phyloP scores from a whole-genome alignment of 768 basidiomycete species.

The Boletus reticulatus region DNA sequence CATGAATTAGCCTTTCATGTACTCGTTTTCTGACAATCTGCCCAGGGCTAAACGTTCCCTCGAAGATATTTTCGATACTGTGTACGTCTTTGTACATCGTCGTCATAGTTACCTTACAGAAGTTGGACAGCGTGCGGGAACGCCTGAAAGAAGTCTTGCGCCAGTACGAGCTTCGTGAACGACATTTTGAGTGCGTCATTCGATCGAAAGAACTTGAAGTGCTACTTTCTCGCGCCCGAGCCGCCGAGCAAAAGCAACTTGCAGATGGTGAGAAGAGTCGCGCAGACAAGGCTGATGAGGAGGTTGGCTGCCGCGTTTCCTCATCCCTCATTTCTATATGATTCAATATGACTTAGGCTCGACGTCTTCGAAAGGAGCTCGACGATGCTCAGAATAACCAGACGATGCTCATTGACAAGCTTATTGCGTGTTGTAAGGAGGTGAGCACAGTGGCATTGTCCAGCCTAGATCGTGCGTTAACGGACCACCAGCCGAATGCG shows the following conservation, averaged over 20 bases:
- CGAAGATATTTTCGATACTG: conserved; percentile 81
- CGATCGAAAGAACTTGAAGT: conserved; percentile 92
- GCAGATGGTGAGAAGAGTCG: conserved; percentile 71
- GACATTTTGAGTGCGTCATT: conserved; percentile 89
- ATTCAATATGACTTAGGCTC: conserved; percentile 43
- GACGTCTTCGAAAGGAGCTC: conserved; percentile 69
- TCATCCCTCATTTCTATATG: background rate
- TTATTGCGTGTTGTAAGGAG: conserved; percentile 86
- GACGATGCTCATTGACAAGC: conserved; percentile 77
- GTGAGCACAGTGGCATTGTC: conserved; percentile 40
- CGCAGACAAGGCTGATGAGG: conserved; percentile 68
- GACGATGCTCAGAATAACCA: conserved; percentile 80
- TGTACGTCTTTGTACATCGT: conserved; percentile 51
- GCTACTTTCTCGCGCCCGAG: conserved; percentile 79
- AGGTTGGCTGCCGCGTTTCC: conserved; percentile 47
- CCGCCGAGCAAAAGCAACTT: conserved; percentile 83
- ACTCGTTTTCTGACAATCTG: background rate
- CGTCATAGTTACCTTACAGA: background rate
- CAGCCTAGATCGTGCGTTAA: conserved; percentile 8
- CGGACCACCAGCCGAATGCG: conserved; percentile 61
- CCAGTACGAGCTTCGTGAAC: conserved; percentile 87
- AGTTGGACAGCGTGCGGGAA: conserved; percentile 63
- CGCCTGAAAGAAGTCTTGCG: conserved; percentile 83
- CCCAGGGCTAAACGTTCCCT: conserved; percentile 68
- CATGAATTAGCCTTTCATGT: conserved; percentile 4